These are phyloP conservation scores for Calonectria pseudoreteaudii DNA, from an alignment of 2,329 filamentous ascomycete species.

Conservation along the genomic window DNA sequence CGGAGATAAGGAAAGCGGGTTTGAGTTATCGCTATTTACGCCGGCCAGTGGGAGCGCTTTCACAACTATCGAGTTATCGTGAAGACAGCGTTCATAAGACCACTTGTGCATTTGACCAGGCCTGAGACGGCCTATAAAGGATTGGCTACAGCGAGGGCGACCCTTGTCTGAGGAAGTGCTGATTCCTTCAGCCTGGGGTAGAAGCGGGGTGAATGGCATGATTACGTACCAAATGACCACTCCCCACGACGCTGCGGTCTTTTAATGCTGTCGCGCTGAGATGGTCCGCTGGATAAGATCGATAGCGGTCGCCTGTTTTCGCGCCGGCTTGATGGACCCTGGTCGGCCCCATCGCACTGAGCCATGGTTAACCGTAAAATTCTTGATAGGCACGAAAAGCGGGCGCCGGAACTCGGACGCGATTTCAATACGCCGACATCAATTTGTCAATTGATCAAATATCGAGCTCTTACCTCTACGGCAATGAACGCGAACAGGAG, in stretches of 20 bases:
- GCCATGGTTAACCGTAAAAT: neutral
- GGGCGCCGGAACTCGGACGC: neutral
- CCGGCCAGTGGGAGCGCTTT: neutral
- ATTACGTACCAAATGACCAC: neutral
- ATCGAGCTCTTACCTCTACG: neutral
- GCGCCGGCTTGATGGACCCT: neutral
- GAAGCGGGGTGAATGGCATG: neutral
- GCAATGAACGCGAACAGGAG: no score
- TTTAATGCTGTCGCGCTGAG: neutral
- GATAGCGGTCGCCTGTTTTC: conserved; percentile 4
- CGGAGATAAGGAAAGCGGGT: neutral
- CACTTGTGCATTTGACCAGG: neutral
- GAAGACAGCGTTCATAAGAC: neutral
- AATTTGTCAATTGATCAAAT: no score
- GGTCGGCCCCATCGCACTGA: neutral
- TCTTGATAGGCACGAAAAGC: neutral
- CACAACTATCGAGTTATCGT: neutral
- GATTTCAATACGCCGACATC: neutral
- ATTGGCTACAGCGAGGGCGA: neutral
- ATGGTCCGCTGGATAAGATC: neutral
- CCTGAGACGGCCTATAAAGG: neutral
- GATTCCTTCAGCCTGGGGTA: neutral
- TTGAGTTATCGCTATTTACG: neutral
- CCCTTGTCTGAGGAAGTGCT: neutral
- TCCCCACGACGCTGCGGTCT: neutral